phyloP scores from a whole-genome alignment of 768 basidiomycete genomes.

The Amanita thiersii region DNA sequence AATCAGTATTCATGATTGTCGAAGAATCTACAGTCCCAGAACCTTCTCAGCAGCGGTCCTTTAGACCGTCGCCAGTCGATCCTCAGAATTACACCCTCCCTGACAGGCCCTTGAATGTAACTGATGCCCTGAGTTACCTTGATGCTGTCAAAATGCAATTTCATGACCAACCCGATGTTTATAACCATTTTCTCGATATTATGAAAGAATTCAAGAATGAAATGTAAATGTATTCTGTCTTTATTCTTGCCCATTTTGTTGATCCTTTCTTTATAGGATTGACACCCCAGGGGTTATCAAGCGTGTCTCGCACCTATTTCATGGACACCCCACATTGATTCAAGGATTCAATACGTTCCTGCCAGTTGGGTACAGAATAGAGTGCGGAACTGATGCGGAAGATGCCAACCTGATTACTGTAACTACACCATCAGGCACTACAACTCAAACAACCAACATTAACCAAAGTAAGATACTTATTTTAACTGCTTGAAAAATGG shows the following conservation, averaged over 20 bases:
- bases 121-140: conserved; percentile 88
- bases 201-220: conserved; percentile 99
- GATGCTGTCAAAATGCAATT: conserved; percentile 92
- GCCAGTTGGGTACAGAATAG: conserved; percentile 90
- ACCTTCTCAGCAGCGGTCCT: background rate
- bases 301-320: conserved; percentile 89
- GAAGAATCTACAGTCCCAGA: conserved; percentile 2
- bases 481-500: too few species aligned
- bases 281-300: conserved; percentile 97
- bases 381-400: conserved; percentile 60
- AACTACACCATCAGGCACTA: conserved; percentile 65
- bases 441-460: conserved; percentile 47
- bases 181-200: conserved; percentile 91
- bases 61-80: conserved; percentile 2
- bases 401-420: conserved; percentile 65
- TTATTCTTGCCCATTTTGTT: conserved; percentile 1
- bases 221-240: conserved; percentile 39
- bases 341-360: conserved; percentile 99
- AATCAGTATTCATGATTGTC: background rate
- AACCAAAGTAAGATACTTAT: conserved; percentile 27
- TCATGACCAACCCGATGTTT: conserved; percentile 87
- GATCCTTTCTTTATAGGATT: conserved; percentile 45
- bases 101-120: conserved; percentile 79
- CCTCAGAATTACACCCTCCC: conserved; percentile 1
- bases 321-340: conserved; percentile 83